A percentile compares a stretch with the other conserved stretches of the same genome.
These are phyloP conservation scores for Escovopsis weberi DNA, from an alignment of 2,329 filamentous ascomycete genomes.

Conservation along the genomic window DNA sequence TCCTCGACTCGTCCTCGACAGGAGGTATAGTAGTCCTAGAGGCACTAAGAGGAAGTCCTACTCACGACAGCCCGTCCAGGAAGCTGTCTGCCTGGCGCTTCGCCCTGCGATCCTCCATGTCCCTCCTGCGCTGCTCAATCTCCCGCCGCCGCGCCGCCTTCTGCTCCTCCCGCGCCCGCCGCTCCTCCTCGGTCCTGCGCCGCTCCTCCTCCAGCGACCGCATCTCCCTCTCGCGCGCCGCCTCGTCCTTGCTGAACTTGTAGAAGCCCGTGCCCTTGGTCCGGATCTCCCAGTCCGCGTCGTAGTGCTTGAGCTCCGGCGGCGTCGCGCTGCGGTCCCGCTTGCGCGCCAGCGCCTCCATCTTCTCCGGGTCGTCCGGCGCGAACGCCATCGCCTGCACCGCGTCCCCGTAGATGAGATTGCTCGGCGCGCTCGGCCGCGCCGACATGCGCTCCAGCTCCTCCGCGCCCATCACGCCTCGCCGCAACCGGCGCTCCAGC, in stretches of 20 bases:
- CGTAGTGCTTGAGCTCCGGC: slow-evolving; percentile 70
- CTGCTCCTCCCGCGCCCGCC: slow-evolving; percentile 39
- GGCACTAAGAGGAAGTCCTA: too few relatives aligned
- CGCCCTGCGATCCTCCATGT: slow-evolving; percentile 45
- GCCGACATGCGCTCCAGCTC: slow-evolving; percentile 57
- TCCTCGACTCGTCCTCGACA: too few relatives aligned
- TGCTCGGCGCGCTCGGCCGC: slow-evolving; percentile 48
- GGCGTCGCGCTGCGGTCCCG: slow-evolving; percentile 70
- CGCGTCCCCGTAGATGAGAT: slow-evolving; percentile 72
- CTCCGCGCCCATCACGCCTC: slow-evolving; percentile 38
- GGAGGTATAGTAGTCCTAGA: too few relatives aligned
- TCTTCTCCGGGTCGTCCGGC: slow-evolving; percentile 54
- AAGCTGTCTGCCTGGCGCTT: slow-evolving; percentile 62
- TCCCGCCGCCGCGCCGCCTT: slow-evolving; percentile 44
- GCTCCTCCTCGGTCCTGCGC: slow-evolving; percentile 49
- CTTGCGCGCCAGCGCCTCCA: slow-evolving; percentile 65
- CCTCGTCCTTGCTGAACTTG: slow-evolving; percentile 68
- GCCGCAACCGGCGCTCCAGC: slow-evolving; percentile 38
- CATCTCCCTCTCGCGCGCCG: slow-evolving; percentile 57
- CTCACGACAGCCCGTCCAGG: slow-evolving; percentile 38
- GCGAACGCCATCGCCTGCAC: slow-evolving; percentile 76
- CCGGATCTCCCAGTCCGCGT: slow-evolving; percentile 68
- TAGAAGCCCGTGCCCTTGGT: slow-evolving; percentile 87
- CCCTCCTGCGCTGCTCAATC: slow-evolving; percentile 48
- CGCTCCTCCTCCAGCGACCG: slow-evolving; percentile 52